A percentile compares a stretch with the other conserved stretches of the same genome.
Conservation (phyloP, 495 filamentous ascomycete genomes). For the Lasiosphaeria miniovina region DNA sequence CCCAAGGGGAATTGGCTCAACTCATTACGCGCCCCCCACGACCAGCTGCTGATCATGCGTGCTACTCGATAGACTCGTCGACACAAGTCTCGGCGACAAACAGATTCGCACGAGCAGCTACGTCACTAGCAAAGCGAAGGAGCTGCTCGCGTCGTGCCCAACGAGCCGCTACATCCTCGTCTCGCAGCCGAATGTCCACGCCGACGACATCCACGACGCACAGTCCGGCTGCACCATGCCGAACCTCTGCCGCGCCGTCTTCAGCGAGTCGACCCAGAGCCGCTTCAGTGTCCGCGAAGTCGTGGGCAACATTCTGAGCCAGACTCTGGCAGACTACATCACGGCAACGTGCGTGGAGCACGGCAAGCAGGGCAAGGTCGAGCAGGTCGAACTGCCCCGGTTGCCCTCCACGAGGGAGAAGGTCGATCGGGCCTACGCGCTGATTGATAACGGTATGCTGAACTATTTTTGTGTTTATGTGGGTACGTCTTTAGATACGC, state of each 20-base stretch:
- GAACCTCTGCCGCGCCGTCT: constrained; percentile 29
- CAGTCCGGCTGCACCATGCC: constrained; percentile 24
- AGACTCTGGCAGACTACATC: constrained; percentile 35
- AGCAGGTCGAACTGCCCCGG: constrained; percentile 51
- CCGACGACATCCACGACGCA: constrained; percentile 55
- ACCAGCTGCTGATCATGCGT: background rate
- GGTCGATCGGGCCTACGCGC: constrained; percentile 46
- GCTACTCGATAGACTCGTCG: constrained; percentile 30
- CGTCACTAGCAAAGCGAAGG: constrained; percentile 38
- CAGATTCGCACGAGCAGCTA: constrained; percentile 45
- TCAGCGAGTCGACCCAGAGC: constrained; percentile 19
- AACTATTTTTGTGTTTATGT: background rate
- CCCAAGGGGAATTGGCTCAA: background rate
- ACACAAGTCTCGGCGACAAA: constrained; percentile 22
- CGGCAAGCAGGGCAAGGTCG: constrained; percentile 41
- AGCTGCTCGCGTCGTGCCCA: constrained; percentile 61
- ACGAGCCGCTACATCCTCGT: constrained; percentile 79
- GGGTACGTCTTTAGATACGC: background rate
- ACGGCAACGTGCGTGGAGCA: constrained; percentile 30
- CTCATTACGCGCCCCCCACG: background rate
- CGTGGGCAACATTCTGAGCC: constrained; percentile 52
- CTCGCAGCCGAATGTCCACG: constrained; percentile 72
- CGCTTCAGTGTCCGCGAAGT: constrained; percentile 57
- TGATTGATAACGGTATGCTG: constrained; percentile 63
- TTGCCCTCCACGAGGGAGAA: constrained; percentile 40